Evolutionary conservation across 345 rosid species (phyloP), one percentile per base, ranked within the genome.

Genomic region (Aethionema arabicum): DNA sequence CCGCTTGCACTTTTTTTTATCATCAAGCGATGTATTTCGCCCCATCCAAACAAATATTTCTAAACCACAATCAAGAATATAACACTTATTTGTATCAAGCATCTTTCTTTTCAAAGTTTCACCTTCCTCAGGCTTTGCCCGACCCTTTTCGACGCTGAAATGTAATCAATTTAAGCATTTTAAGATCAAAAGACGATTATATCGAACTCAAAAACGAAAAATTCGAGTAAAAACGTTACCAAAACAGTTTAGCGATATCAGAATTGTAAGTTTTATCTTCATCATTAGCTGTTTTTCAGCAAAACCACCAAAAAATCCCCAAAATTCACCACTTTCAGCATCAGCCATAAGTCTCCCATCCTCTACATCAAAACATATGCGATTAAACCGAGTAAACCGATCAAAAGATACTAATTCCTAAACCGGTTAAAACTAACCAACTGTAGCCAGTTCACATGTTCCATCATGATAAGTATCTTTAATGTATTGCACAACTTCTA

Each of bases 281-380:
- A 46, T 72, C 80, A 67, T 51, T 58, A 15, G 81, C 80, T 38
- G 77, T 80, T 85, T 90, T 90, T 72, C 96, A 78, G 99, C 99
- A 75, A 85, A 93, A 8, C 99, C 99, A 73, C 99, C 99, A 72
- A 93, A 93, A 45, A 87, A 78, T 33, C 79, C 90, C 99, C 97
- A 93, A 79, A 93, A 93, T 54, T 93, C 99, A 59, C 99, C 97
- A 77, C 86, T 79, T 32, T 90, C 99, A 56, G 90, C 84, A 85
- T 90, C 99, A 67, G 97, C 97, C 99, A 93, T 93, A 77, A 93
- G 77, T 70, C 72, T 93, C 52, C 97, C 99, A 76, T 93, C 99
- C 95, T 93, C 97, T 93, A 66, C 67, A 69, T 38, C 38, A 63
- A 56, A 32, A 30, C 65, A 55, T 21, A 57, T 53, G 52, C 68